These are phyloP conservation scores for Neofusicoccum cordaticola DNA, from an alignment of 2,329 filamentous ascomycete species.

Conservation along the genomic window DNA sequence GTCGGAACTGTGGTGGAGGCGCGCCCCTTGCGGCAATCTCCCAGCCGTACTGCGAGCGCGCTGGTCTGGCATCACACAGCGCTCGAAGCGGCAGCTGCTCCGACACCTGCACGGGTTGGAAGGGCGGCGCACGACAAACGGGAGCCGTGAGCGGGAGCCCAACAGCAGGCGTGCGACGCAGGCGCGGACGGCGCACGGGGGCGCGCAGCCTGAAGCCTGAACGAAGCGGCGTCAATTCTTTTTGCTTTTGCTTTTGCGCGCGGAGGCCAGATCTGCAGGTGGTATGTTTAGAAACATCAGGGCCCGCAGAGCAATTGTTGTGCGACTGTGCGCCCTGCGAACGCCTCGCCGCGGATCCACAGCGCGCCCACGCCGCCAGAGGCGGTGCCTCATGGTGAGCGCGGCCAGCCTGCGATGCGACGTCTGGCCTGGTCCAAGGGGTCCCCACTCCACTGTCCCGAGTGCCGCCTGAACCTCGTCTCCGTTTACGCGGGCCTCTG, in stretches of 20 bases:
- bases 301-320: neutral
- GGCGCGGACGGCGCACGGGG: neutral
- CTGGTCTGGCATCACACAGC: neutral
- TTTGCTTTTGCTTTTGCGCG: neutral
- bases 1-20: neutral
- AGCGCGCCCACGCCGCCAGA: neutral
- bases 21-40: conserved; percentile 11
- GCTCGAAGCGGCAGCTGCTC: conserved; percentile 7
- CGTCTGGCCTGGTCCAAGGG: neutral
- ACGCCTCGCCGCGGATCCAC: neutral
- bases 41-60: neutral
- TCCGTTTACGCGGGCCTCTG: conserved; percentile 1
- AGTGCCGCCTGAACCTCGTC: conserved; percentile 6
- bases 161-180: neutral
- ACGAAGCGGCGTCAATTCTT: neutral
- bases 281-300: conserved; percentile 9
- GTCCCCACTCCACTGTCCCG: conserved; percentile 4
- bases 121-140: neutral
- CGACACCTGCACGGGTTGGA: neutral
- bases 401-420: neutral
- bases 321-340: conserved; percentile 1
- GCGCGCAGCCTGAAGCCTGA: neutral
- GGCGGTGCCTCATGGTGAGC: neutral
- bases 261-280: neutral
- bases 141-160: neutral